phyloP scores from a whole-genome alignment of 2,329 filamentous ascomycete species.

The Aureobasidium namibiae region DNA sequence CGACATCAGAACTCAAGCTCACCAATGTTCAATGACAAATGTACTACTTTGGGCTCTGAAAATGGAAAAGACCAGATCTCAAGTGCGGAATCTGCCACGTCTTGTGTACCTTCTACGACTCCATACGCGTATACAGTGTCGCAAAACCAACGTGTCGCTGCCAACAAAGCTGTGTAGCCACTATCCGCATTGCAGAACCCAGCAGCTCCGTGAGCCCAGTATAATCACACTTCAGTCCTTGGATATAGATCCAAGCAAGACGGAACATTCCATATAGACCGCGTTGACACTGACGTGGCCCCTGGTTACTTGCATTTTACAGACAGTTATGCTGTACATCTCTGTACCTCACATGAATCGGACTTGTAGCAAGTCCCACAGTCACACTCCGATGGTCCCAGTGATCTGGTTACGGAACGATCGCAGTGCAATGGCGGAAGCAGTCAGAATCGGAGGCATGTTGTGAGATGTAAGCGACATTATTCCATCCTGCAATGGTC shows the following conservation, averaged over 20 bases:
- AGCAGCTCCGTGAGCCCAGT: neutral
- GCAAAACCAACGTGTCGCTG: neutral
- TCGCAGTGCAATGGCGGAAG: neutral
- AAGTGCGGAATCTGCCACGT: too few species aligned
- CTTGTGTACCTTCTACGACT: neutral
- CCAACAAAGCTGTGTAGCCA: neutral
- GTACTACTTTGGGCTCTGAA: neutral
- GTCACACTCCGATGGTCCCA: neutral
- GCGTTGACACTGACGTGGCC: neutral
- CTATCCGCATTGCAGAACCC: neutral
- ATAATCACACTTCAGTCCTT: neutral
- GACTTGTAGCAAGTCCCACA: too few species aligned
- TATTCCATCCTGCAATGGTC: too few species aligned
- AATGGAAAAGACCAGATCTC: too few species aligned
- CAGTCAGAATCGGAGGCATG: neutral
- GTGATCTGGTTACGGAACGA: neutral
- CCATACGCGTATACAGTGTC: neutral
- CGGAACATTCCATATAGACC: neutral
- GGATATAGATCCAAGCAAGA: neutral
- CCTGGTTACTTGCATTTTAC: neutral
- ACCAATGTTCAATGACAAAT: too few species aligned
- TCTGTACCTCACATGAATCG: neutral
- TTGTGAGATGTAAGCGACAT: neutral
- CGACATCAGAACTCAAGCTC: too few species aligned
- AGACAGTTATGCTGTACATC: neutral